Conservation (phyloP, 495 filamentous ascomycete species). For the Terfezia boudieri region DNA sequence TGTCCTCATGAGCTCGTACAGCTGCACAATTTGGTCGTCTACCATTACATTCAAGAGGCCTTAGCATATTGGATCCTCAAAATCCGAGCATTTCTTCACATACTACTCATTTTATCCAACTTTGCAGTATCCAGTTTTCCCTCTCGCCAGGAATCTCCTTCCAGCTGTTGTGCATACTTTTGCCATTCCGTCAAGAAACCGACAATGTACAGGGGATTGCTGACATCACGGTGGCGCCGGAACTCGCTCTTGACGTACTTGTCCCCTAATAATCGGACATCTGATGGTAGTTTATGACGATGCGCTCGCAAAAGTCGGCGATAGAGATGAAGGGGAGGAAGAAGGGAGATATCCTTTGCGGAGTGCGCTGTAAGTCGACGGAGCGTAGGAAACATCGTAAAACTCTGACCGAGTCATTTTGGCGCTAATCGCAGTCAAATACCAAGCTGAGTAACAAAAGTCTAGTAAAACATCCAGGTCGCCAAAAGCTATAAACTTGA, state of each 20-base stretch:
- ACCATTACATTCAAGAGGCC: not conserved
- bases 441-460: too few relatives aligned
- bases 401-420: too few relatives aligned
- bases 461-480: too few relatives aligned
- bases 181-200: constrained; percentile 91
- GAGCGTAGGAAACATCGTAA: too few relatives aligned
- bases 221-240: constrained; percentile 51
- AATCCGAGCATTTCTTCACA: constrained; percentile 16
- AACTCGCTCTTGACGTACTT: constrained; percentile 85
- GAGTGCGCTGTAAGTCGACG: too few relatives aligned
- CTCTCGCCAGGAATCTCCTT: constrained; percentile 61
- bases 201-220: constrained; percentile 86
- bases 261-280: constrained; percentile 69
- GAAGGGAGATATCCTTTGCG: constrained; percentile 22
- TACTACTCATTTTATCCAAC: constrained; percentile 88
- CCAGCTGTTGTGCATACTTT: constrained; percentile 70
- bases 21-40: constrained; percentile 85
- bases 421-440: too few relatives aligned
- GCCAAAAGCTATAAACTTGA: too few relatives aligned
- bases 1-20: constrained; percentile 83
- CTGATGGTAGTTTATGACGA: constrained; percentile 44
- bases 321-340: constrained; percentile 83
- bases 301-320: constrained; percentile 69
- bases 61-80: not conserved
- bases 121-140: constrained; percentile 56